phyloP scores from a whole-genome alignment of 2,329 filamentous ascomycete genomes.

The Botrytis sinoallii region DNA sequence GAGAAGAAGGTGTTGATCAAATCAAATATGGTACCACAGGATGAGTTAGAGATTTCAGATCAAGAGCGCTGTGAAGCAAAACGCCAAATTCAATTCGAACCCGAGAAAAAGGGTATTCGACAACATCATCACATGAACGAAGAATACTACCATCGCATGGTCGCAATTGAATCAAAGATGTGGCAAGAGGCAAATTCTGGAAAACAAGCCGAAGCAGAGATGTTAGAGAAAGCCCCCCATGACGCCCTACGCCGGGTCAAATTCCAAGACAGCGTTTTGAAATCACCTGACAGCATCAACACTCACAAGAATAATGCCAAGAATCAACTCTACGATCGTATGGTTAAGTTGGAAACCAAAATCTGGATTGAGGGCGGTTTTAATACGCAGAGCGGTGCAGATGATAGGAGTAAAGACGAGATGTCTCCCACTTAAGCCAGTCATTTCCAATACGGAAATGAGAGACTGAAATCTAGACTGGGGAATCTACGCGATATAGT shows the following conservation, averaged over 20 bases:
- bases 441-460: not conserved
- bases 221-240: not conserved
- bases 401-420: not conserved
- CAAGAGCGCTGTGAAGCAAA: not conserved
- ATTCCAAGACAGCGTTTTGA: not conserved
- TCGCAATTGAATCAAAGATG: not conserved
- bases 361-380: not conserved
- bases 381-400: not conserved
- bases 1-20: not conserved
- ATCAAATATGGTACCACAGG: accelerated
- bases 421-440: not conserved
- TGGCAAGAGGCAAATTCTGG: not conserved
- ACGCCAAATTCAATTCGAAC: not conserved
- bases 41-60: not conserved
- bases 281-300: not conserved
- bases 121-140: not conserved
- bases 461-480: not conserved
- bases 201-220: not conserved
- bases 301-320: not conserved
- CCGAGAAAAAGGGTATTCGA: not conserved
- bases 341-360: not conserved
- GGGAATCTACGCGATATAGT: accelerated
- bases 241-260: not conserved
- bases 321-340: not conserved
- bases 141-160: not conserved